These are phyloP conservation scores for Pseudopediastrum boryanum DNA, from an alignment of 139 green algal genomes.

Conservation along the genomic window DNA sequence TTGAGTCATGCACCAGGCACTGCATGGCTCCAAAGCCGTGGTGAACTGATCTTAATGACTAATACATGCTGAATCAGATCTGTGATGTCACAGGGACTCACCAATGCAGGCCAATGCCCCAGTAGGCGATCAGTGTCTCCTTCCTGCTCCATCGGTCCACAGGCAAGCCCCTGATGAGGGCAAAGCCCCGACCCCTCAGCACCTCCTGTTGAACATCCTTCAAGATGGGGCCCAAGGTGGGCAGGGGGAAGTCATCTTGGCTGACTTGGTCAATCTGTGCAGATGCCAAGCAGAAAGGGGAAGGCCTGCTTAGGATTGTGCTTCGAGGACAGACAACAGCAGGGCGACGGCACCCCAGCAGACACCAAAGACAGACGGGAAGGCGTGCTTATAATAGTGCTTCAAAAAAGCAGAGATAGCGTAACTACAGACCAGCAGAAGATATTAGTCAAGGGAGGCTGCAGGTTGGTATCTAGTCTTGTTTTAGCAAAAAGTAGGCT, in stretches of 20 bases:
- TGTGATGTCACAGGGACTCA: constrained; percentile 1
- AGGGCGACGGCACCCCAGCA: too few species aligned
- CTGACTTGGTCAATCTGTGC: constrained; percentile 38
- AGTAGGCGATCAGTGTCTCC: constrained; percentile 56
- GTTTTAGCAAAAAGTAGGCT: too few species aligned
- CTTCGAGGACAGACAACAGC: too few species aligned
- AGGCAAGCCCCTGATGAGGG: constrained; percentile 61
- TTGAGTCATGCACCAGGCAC: neutral
- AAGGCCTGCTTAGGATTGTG: too few species aligned
- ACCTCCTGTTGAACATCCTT: constrained; percentile 40
- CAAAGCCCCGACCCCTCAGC: constrained; percentile 60
- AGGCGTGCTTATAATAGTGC: too few species aligned
- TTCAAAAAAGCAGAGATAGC: too few species aligned
- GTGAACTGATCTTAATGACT: neutral
- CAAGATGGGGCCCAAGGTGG: constrained; percentile 51
- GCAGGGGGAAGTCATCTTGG: constrained; percentile 54
- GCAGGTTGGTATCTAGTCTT: too few species aligned
- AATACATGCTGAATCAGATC: neutral
- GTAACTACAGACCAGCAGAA: too few species aligned
- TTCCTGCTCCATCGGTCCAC: constrained; percentile 52
- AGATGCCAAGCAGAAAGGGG: too few species aligned
- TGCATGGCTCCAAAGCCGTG: neutral
- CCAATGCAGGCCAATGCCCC: constrained; percentile 58
- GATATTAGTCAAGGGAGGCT: too few species aligned
- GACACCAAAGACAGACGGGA: too few species aligned